Conservation (phyloP, 169 alveolate species). For the Plasmodium vivax region DNA sequence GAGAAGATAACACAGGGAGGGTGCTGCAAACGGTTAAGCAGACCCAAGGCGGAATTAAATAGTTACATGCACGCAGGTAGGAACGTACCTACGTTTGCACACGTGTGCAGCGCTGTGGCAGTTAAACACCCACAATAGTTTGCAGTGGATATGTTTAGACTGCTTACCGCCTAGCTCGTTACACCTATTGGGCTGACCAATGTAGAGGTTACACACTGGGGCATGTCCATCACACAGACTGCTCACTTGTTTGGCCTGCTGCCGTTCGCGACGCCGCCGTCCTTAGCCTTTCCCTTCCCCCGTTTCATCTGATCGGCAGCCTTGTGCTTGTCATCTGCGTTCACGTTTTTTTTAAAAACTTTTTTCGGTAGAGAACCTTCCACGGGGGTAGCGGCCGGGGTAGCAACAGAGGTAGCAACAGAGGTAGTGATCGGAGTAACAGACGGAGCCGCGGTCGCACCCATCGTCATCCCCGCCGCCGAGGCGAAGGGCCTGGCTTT, state of each 20-base stretch:
- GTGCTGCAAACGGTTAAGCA: not conserved
- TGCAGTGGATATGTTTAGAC: not conserved
- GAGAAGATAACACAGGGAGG: not conserved
- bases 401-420: not conserved
- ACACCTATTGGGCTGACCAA: not conserved
- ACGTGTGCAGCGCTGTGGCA: not conserved
- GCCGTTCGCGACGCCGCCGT: not conserved
- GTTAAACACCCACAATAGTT: not conserved
- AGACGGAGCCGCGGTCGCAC: not conserved
- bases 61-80: not conserved
- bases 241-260: not conserved
- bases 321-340: slow-evolving; percentile 17
- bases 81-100: not conserved
- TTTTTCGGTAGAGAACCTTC: slow-evolving; percentile 6
- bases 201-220: not conserved
- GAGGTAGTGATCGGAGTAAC: too few relatives aligned
- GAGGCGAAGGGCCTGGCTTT: not conserved
- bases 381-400: not conserved
- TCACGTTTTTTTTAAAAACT: slow-evolving; percentile 4
- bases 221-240: too few relatives aligned
- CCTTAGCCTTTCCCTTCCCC: slow-evolving; percentile 21
- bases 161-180: not conserved
- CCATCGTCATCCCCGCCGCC: not conserved
- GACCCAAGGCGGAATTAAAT: not conserved
- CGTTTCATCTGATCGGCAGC: slow-evolving; percentile 15